Percentiles rank a stretch among this genome's conserved stretches.
Conservation (phyloP, 345 rosid genomes). For the Gossypium bickii region DNA sequence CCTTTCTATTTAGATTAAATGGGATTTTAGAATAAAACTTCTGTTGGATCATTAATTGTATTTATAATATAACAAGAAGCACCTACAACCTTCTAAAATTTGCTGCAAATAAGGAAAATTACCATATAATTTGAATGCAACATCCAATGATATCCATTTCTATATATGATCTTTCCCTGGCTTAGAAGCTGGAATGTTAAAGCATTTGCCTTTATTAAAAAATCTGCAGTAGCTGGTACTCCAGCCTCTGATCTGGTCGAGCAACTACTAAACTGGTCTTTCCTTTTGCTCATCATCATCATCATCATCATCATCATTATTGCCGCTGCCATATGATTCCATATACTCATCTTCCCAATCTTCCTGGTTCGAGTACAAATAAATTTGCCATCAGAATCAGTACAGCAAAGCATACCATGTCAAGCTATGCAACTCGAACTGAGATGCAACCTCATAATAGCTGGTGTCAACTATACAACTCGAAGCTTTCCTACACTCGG, state of each 20-base stretch:
- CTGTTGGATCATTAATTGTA: not conserved
- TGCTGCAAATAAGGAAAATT: not conserved
- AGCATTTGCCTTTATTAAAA: not conserved
- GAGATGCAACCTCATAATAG: not conserved
- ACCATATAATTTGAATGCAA: not conserved
- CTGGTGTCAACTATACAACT: not conserved
- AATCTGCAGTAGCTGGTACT: not conserved
- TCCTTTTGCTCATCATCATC: not conserved
- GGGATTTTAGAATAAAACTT: not conserved
- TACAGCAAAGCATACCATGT: not conserved
- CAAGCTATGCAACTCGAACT: not conserved
- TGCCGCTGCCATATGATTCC: slow-evolving; percentile 5
- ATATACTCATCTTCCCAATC: slow-evolving; percentile 32
- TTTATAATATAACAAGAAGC: not conserved
- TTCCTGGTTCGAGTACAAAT: slow-evolving; percentile 22
- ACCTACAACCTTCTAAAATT: not conserved
- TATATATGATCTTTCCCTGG: not conserved
- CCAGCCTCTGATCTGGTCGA: not conserved
- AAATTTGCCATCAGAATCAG: not conserved
- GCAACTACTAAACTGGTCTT: not conserved
- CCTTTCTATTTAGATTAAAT: not conserved
- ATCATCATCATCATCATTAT: slow-evolving; percentile 7
- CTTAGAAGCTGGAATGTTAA: not conserved
- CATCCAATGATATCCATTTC: not conserved
- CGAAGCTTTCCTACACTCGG: not conserved